Evolutionary conservation across 148 eudicot genomes (phyloP).

Genomic region (Polygonum aviculare): DNA sequence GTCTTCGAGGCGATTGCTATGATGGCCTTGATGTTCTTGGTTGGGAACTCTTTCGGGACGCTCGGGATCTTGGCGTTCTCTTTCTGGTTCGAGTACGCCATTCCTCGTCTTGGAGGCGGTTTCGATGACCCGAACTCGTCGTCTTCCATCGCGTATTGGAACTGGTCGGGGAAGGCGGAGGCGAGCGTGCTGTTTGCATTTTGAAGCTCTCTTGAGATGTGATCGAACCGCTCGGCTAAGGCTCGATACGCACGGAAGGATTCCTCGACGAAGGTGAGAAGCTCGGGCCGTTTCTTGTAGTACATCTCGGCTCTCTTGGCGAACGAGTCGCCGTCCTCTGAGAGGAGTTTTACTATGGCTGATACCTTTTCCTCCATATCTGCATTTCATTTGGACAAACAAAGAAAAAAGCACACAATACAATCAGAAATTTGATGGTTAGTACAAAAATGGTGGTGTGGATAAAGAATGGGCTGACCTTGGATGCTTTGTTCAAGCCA

Average conservation of each 20-base stretch:
- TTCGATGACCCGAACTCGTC: constrained; percentile 51
- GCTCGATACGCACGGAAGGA: constrained; percentile 58
- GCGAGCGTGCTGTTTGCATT: constrained; percentile 89
- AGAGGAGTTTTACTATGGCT: constrained; percentile 51
- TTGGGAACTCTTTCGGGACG: constrained; percentile 53
- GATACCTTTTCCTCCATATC: constrained; percentile 90
- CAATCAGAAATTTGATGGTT: not conserved
- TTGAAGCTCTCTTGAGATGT: constrained; percentile 71
- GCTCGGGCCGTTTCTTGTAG: constrained; percentile 80
- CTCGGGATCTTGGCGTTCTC: constrained; percentile 27
- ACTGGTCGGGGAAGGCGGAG: constrained; percentile 31
- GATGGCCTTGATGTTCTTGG: constrained; percentile 45
- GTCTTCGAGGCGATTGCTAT: constrained; percentile 38
- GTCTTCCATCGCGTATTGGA: constrained; percentile 37
- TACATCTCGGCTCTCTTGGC: constrained; percentile 96
- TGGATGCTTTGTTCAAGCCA: constrained; percentile 37
- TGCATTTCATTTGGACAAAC: constrained; percentile 12
- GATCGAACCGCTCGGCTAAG: constrained; percentile 83
- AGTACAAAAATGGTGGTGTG: not conserved
- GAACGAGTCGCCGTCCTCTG: constrained; percentile 87
- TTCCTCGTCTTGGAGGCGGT: constrained; percentile 18
- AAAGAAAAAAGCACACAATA: not conserved
- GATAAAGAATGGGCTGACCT: constrained; percentile 14
- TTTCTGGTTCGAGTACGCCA: constrained; percentile 11
- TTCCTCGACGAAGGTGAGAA: constrained; percentile 71